phyloP scores from a whole-genome alignment of 305 asterid genomes.

The Solanum aculeatissimum region DNA sequence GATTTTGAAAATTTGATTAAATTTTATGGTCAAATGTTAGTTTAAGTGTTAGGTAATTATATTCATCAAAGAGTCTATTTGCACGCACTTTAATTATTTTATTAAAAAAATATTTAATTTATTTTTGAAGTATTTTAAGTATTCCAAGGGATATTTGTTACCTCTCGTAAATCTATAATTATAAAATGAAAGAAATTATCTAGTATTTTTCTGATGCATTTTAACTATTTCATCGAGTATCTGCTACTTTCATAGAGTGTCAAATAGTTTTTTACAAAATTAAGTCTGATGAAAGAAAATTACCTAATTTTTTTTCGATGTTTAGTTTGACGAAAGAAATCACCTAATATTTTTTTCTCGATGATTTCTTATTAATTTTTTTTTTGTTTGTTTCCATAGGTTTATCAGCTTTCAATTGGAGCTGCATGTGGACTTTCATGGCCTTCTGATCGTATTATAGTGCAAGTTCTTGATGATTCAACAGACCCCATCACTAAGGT shows the following conservation, averaged over 20 bases:
- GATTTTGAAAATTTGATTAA: too few species aligned
- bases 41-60: neutral
- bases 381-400: slow-evolving; percentile 13
- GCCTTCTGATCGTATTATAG: slow-evolving; percentile 70
- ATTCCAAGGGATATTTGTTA: neutral
- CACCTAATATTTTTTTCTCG: neutral
- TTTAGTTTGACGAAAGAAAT: neutral
- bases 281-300: neutral
- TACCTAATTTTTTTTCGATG: neutral
- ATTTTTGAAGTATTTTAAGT: neutral
- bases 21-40: neutral
- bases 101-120: neutral
- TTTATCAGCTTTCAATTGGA: slow-evolving; percentile 73
- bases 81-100: neutral
- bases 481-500: slow-evolving; percentile 62
- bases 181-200: neutral
- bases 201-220: neutral
- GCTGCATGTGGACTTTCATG: slow-evolving; percentile 91
- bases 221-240: neutral
- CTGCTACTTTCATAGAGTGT: neutral
- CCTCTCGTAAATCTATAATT: too few species aligned
- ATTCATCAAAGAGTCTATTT: accelerated
- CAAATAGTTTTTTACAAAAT: neutral
- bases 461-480: slow-evolving; percentile 87
- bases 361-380: too few species aligned